phyloP scores from a whole-genome alignment of 116 monocot genomes.

The Dioscorea cayenensis region DNA sequence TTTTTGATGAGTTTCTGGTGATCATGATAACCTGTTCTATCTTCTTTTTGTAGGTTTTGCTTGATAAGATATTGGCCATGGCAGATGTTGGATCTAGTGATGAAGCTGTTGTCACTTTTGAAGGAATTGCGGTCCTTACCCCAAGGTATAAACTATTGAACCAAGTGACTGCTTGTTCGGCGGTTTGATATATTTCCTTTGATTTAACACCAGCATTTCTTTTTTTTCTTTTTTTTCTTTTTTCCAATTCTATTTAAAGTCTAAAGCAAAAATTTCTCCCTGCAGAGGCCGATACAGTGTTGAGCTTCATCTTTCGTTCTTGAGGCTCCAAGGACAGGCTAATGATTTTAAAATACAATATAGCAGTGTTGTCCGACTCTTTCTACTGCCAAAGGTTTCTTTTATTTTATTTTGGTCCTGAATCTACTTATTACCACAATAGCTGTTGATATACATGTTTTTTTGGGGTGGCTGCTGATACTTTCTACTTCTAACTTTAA shows the following conservation, averaged over 20 bases:
- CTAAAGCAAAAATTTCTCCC: constrained; percentile 14
- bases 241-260: background rate
- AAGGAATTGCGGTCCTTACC: constrained; percentile 94
- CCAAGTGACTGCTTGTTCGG: background rate
- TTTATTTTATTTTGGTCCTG: background rate
- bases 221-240: background rate
- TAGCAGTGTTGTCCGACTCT: constrained; percentile 92
- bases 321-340: constrained; percentile 97
- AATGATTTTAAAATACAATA: constrained; percentile 99
- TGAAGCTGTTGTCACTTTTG: constrained; percentile 87
- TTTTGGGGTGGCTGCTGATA: too few relatives aligned
- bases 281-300: constrained; percentile 89
- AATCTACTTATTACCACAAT: too few relatives aligned
- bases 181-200: background rate
- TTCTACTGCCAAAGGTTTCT: constrained; percentile 87
- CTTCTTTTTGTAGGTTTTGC: constrained; percentile 41
- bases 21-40: background rate
- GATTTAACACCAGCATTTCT: background rate
- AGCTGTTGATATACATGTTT: too few relatives aligned
- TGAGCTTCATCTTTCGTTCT: constrained; percentile 92
- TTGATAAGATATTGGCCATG: constrained; percentile 66
- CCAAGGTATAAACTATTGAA: constrained; percentile 47
- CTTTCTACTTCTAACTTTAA: background rate
- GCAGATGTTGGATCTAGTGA: constrained; percentile 94
- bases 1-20: background rate